phyloP scores from a whole-genome alignment of 192 early-diverging fungal species.

The Paraglomus brasilianum region DNA sequence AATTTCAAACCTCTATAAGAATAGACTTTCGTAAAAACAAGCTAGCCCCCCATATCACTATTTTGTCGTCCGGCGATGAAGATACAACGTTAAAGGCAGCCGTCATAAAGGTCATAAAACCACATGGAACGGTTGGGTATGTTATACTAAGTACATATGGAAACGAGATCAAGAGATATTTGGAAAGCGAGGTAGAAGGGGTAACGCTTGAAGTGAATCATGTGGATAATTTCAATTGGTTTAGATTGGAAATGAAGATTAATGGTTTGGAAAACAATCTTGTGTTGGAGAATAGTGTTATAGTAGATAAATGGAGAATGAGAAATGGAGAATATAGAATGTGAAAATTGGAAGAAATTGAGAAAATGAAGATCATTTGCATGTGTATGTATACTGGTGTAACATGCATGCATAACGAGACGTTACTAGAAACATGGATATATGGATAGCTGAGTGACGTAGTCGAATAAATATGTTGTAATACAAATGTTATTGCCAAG shows the following conservation, averaged over 20 bases:
- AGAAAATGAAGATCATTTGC: no score
- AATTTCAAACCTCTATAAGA: constrained; percentile 3
- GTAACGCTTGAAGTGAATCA: not conserved
- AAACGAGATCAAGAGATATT: not conserved
- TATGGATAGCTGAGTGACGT: no score
- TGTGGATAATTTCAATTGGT: constrained; percentile 26
- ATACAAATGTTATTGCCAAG: no score
- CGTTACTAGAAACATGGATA: no score
- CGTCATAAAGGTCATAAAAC: not conserved
- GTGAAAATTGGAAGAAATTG: no score
- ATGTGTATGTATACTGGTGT: no score
- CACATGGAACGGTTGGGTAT: constrained; percentile 1
- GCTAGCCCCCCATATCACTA: constrained; percentile 2
- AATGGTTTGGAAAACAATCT: not conserved
- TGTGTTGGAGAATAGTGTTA: not conserved
- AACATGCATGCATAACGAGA: no score
- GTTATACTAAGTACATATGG: constrained; percentile 1
- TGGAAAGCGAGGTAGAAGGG: not conserved
- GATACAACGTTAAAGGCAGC: not conserved
- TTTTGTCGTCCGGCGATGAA: not conserved
- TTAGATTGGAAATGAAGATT: constrained; percentile 2
- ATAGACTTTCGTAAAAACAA: constrained; percentile 12
- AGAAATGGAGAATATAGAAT: no score
- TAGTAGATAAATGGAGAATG: no score
- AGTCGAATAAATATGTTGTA: no score